Evolutionary conservation across 805 yeast species (phyloP).

Genomic region (Pichia kluyveri): DNA sequence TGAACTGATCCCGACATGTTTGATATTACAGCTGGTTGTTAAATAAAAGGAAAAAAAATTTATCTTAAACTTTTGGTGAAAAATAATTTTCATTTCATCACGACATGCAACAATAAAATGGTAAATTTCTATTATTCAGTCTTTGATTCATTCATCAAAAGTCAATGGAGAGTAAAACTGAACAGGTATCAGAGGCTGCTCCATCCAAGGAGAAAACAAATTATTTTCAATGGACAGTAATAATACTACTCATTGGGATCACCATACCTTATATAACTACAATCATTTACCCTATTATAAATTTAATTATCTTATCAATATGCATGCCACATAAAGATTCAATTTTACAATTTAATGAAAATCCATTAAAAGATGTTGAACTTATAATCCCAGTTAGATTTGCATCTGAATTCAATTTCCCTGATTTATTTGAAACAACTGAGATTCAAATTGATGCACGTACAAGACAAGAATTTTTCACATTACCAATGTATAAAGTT

Average conservation of each 20-base stretch:
- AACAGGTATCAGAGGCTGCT: no score
- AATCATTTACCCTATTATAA: no score
- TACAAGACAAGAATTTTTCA: slow-evolving; percentile 20
- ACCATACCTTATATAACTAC: background rate
- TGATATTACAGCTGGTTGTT: background rate
- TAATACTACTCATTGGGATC: background rate
- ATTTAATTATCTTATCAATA: no score
- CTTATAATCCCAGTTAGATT: slow-evolving; percentile 36
- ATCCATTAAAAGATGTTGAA: slow-evolving; percentile 34
- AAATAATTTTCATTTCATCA: no score
- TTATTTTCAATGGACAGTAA: background rate
- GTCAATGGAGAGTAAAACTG: no score
- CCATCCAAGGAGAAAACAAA: no score
- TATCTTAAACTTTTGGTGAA: no score
- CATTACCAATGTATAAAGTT: slow-evolving; percentile 12
- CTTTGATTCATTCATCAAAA: no score
- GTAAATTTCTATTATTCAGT: no score
- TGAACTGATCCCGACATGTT: slow-evolving; percentile 24
- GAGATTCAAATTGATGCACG: slow-evolving; percentile 37
- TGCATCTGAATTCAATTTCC: slow-evolving; percentile 40
- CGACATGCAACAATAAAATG: no score
- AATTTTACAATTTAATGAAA: slow-evolving; percentile 17
- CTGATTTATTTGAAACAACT: slow-evolving; percentile 56
- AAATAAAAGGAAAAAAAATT: background rate
- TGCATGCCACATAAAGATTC: background rate